Evolutionary conservation across 2,329 filamentous ascomycete species (phyloP).

Genomic region (Diaporthe aspalathi): DNA sequence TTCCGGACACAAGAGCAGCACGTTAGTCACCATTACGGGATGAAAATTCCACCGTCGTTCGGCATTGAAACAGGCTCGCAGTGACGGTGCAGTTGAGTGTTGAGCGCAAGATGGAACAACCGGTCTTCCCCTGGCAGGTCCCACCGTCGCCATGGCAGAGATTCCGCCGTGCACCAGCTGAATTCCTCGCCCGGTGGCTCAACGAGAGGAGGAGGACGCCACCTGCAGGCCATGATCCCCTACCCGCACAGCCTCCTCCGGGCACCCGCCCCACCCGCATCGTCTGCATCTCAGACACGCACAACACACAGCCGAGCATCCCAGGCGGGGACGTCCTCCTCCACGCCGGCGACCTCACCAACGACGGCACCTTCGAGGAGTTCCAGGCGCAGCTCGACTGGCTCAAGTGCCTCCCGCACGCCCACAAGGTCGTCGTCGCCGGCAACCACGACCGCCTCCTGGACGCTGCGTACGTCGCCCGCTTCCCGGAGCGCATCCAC

Average conservation of each 20-base stretch:
- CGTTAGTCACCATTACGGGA: too few species aligned
- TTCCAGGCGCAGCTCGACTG: constrained; percentile 48
- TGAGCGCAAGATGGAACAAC: background rate
- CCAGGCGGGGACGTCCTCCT: constrained; percentile 51
- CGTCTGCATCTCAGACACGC: constrained; percentile 53
- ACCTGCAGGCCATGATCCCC: background rate
- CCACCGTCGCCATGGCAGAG: constrained; percentile 7
- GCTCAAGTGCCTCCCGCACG: constrained; percentile 45
- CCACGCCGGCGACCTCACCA: constrained; percentile 51
- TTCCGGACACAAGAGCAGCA: too few species aligned
- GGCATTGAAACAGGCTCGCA: background rate
- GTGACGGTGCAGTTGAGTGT: background rate
- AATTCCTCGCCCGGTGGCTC: constrained; percentile 11
- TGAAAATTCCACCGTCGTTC: too few species aligned
- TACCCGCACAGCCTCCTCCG: background rate
- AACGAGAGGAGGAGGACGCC: background rate
- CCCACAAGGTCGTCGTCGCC: constrained; percentile 48
- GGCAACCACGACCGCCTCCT: constrained; percentile 49
- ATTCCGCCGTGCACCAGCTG: constrained; percentile 14
- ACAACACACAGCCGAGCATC: constrained; percentile 46
- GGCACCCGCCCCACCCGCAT: constrained; percentile 43
- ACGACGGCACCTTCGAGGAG: constrained; percentile 49
- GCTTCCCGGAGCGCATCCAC: constrained; percentile 3
- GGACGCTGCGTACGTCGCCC: constrained; percentile 10
- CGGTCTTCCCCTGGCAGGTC: constrained; percentile 6